These are phyloP conservation scores for Quillaja saponaria DNA, from an alignment of 306 rosid species.

Conservation along the genomic window DNA sequence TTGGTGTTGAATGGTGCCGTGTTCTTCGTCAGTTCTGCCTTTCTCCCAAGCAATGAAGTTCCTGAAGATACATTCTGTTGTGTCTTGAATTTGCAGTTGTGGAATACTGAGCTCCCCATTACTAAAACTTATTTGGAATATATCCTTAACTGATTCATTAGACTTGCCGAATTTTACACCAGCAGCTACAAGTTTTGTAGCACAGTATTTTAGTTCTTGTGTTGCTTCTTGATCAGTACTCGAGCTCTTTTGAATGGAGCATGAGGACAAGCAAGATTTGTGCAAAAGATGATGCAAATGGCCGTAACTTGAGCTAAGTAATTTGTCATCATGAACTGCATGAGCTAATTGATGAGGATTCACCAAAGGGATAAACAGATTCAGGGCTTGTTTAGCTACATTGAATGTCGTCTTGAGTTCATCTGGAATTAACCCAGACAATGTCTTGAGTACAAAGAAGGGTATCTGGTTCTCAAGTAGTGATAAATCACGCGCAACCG, in stretches of 20 bases:
- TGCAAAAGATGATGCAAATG: constrained; percentile 46
- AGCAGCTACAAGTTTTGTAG: constrained; percentile 28
- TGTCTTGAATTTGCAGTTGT: not conserved
- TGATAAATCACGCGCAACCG: constrained; percentile 27
- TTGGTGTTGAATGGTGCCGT: constrained; percentile 5
- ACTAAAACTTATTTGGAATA: not conserved
- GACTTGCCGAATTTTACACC: constrained; percentile 10
- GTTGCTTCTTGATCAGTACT: not conserved
- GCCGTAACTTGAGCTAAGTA: not conserved
- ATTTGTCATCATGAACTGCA: too few relatives aligned
- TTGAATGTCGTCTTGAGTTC: not conserved
- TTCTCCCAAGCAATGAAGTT: constrained; percentile 43
- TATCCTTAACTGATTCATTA: not conserved
- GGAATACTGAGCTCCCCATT: constrained; percentile 3
- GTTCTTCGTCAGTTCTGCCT: constrained; percentile 28
- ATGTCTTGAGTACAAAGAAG: constrained; percentile 25
- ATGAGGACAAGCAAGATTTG: constrained; percentile 7
- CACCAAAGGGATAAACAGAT: constrained; percentile 16
- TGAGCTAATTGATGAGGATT: too few relatives aligned
- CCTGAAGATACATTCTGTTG: constrained; percentile 34
- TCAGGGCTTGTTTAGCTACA: constrained; percentile 13
- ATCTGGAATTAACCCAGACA: constrained; percentile 4
- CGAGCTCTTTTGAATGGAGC: too few relatives aligned
- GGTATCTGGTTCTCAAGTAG: constrained; percentile 44
- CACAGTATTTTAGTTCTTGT: constrained; percentile 11